Evolutionary conservation across 106 monocot species (phyloP).

Genomic region (Dendrobium catenatum): DNA sequence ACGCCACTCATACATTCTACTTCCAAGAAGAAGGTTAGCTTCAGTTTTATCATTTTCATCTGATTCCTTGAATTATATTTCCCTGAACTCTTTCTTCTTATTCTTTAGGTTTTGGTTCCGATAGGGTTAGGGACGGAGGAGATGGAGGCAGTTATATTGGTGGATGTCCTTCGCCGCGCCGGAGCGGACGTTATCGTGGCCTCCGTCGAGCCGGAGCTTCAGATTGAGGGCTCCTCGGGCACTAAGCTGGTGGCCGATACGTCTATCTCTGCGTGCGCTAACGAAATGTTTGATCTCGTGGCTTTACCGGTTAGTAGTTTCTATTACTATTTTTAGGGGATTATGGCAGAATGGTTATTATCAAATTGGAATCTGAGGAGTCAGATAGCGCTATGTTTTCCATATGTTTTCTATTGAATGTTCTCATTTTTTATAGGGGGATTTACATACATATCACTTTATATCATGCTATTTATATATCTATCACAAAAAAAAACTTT

Average conservation of each 20-base stretch:
- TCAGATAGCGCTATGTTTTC: neutral
- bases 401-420: neutral
- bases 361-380: neutral
- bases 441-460: too few relatives aligned
- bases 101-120: slow-evolving; percentile 59
- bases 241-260: slow-evolving; percentile 64
- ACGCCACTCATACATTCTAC: neutral
- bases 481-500: too few relatives aligned
- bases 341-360: neutral
- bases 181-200: slow-evolving; percentile 69
- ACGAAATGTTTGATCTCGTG: slow-evolving; percentile 70
- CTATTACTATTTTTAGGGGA: neutral
- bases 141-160: slow-evolving; percentile 85
- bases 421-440: neutral
- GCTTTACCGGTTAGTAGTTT: slow-evolving; percentile 57
- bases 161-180: slow-evolving; percentile 72
- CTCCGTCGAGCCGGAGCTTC: slow-evolving; percentile 61
- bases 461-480: too few relatives aligned
- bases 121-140: slow-evolving; percentile 85
- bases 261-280: slow-evolving; percentile 45
- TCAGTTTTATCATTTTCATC: neutral
- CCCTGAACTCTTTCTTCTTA: neutral
- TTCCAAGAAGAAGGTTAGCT: slow-evolving; percentile 45
- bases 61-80: neutral
- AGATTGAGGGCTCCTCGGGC: slow-evolving; percentile 59